Base-by-base conservation (phyloP, 2,329 filamentous ascomycete genomes). In the Myriosclerotinia curreyana region DNA sequence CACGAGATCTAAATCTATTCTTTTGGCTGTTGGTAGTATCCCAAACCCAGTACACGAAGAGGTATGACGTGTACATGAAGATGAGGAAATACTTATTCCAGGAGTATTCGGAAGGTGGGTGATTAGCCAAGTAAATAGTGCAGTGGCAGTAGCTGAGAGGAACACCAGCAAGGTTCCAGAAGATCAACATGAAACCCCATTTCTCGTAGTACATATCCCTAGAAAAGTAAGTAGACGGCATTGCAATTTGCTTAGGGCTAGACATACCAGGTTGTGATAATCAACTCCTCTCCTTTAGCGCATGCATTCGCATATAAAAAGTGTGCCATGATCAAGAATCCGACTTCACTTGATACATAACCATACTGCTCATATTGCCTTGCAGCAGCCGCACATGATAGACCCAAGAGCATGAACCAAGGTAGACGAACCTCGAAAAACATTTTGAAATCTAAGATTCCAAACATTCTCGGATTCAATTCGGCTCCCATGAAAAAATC, bases 181-280 rank as follows among this genome's bases (percentile, higher is more conserved):
- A 96, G 77, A 95, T 95, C 70, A 96, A 85, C 92, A 96, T 96
- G 81, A 96, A 96, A 59, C 92, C 92, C 85, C 90, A 92, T 79
- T 96, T 96, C 81, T 96, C 92, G 72, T 92, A 94, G 81, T 96
- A 96, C 89, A 96, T 96, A 73, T 96, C 92, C 89, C n/a, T 34
- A 53, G 28, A 15, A 22, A 31, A 66, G 36, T 63, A n/a, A 64
- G 36, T 52, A 51, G 14, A 28, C 6, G n/a, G 38, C 17, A 14
- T 28, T 34, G 11, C n/a, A 42, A 17, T 15, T 6, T 6, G 31
- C 7, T 11, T 7, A 17, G 31, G 22, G 42, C 15, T 51, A 8
- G 9, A 52, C 65, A 72, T 76, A 85, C 86, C 92, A 96, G 58
- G 91, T 95, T 11, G 90, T 90, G 65, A 92, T 84, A 76, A 96